Evolutionary conservation across 148 eudicot genomes (phyloP), one percentile per base, ranked within the genome.

Genomic region (Rhododendron vialii): DNA sequence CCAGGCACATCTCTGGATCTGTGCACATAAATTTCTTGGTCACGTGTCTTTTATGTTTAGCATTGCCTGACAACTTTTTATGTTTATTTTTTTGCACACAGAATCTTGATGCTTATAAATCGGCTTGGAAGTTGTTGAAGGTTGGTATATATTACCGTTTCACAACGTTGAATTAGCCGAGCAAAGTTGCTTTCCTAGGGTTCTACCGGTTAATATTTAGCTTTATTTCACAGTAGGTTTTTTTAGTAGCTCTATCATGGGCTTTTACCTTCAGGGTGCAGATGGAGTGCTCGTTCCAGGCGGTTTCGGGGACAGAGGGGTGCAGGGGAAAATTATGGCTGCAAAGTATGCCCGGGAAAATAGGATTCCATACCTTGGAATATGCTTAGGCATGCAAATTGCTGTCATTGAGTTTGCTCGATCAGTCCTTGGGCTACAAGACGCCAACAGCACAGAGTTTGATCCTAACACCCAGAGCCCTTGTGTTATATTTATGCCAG

Each of bases 261-360:
- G 35, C 80, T 71, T 83, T 75, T 51, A 38, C 61, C 79, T 90
- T 86, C 88, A 96, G 99, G 96, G 93, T 48, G 96, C 99, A 85
- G 95, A 95, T 88, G 98, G 89, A 51, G 90, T 97, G 36, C 93
- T 97, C 50, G 98, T 97, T 80, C 99, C 99, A n/a, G 99, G 99
- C 81, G 99, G 99, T 45, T 97, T 97, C 89, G 99, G 99, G 75
- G 99, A 97, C 90, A 92, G 99, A 89, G 99, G 99, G 3, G 98
- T 97, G 63, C 93, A 97, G 91, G 99, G 99, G 61, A 97, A 95
- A 92, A 95, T 97, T 80, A 88, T 93, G 47, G 99, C 99, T 57
- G 99, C 99, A 82, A 92, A 95, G 80, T 95, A 94, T 88, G 99
- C 99, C 85, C 94, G 99, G 15, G 95, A 95, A 90, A 95, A 97